Conservation (phyloP, 1,139 yeast species). For the Geotrichum siamense region DNA sequence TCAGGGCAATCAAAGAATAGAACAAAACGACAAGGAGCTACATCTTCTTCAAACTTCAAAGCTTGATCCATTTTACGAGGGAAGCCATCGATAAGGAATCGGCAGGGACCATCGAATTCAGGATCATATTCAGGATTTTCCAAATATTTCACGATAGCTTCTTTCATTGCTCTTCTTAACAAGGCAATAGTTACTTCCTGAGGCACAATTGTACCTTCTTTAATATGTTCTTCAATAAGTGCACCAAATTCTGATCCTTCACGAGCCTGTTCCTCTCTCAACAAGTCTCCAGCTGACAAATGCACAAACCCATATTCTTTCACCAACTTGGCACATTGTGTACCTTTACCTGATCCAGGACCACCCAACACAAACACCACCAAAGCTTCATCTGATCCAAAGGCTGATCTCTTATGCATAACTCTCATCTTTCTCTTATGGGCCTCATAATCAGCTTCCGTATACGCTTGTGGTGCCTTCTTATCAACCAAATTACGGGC, state of each 20-base stretch:
- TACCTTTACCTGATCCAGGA: slow-evolving; percentile 95
- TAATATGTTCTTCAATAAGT: slow-evolving; percentile 73
- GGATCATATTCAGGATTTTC: slow-evolving; percentile 8
- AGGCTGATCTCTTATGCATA: slow-evolving; percentile 37
- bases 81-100: slow-evolving; percentile 87
- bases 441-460: slow-evolving; percentile 58
- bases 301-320: slow-evolving; percentile 76
- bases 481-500: slow-evolving; percentile 47
- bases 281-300: slow-evolving; percentile 87
- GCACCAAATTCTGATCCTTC: slow-evolving; percentile 79
- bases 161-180: slow-evolving; percentile 69
- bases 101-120: slow-evolving; percentile 45
- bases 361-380: slow-evolving; percentile 77
- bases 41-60: slow-evolving; percentile 71
- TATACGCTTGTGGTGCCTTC: slow-evolving; percentile 41
- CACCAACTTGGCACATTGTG: slow-evolving; percentile 85
- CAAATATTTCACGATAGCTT: slow-evolving; percentile 30
- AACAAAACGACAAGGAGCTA: slow-evolving; percentile 49
- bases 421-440: slow-evolving; percentile 23
- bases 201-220: slow-evolving; percentile 88
- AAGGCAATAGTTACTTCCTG: slow-evolving; percentile 87
- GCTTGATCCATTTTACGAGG: slow-evolving; percentile 99
- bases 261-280: slow-evolving; percentile 85
- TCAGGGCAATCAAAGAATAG: slow-evolving; percentile 95
- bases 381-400: slow-evolving; percentile 55